Percentiles rank a stretch among this genome's conserved stretches.
Conservation (phyloP, 345 rosid genomes). For the Pugionium dolabratum region DNA sequence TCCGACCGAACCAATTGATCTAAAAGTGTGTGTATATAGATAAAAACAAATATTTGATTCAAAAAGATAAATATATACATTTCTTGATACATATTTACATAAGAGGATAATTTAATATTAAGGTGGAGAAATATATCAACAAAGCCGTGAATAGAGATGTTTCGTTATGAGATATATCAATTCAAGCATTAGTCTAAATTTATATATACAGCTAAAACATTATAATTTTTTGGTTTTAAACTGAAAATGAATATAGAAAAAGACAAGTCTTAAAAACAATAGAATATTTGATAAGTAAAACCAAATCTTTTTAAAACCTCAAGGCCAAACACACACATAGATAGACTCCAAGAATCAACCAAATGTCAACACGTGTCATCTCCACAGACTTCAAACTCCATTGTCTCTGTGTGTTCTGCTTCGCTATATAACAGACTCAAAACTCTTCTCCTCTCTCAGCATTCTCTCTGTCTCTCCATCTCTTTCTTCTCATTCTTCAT, state of each 20-base stretch:
- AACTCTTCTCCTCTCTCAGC: constrained; percentile 20
- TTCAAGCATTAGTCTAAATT: not conserved
- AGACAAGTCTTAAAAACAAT: constrained; percentile 24
- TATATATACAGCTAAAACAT: not conserved
- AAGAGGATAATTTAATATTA: too few species aligned
- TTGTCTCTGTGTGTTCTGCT: constrained; percentile 5
- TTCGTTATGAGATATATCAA: not conserved
- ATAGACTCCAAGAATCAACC: constrained; percentile 43
- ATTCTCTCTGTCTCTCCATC: constrained; percentile 8
- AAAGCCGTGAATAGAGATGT: too few species aligned
- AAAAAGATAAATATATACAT: too few species aligned
- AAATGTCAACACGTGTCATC: constrained; percentile 50
- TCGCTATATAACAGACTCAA: constrained; percentile 43
- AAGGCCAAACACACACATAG: constrained; percentile 21
- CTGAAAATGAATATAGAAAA: not conserved
- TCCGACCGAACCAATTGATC: too few species aligned
- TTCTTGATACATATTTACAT: too few species aligned
- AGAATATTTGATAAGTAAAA: constrained; percentile 25
- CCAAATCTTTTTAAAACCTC: constrained; percentile 23
- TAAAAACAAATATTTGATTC: too few species aligned
- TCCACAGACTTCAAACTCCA: constrained; percentile 21
- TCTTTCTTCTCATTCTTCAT: constrained; percentile 25
- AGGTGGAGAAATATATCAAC: too few species aligned
- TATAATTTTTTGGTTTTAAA: not conserved
- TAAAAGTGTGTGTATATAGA: too few species aligned